Evolutionary conservation across 768 basidiomycete species (phyloP).

Genomic region (Crucibulum laeve): DNA sequence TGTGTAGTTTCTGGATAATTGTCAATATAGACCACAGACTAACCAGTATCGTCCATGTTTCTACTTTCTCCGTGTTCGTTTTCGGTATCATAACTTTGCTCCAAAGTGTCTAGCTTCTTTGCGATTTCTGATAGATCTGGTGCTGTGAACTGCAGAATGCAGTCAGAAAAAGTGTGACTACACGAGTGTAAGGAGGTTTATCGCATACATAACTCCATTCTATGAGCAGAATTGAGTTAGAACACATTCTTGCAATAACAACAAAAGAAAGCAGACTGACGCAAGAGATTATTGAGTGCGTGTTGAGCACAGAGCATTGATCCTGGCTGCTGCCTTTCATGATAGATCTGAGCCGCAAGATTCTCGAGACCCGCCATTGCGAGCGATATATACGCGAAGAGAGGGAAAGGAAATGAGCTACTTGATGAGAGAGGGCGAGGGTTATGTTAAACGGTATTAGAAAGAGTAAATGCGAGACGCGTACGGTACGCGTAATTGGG

Average conservation of each 20-base stretch:
- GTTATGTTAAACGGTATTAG: too few species aligned
- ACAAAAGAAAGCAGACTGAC: conserved; percentile 36
- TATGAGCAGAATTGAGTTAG: conserved; percentile 13
- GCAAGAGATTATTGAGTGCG: conserved; percentile 76
- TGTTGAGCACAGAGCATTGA: conserved; percentile 89
- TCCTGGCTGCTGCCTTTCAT: conserved; percentile 72
- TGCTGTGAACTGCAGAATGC: conserved; percentile 58
- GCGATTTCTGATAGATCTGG: conserved; percentile 79
- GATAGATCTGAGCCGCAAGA: conserved; percentile 60
- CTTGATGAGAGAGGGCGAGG: not conserved
- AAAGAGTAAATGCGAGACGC: too few species aligned
- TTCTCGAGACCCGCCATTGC: conserved; percentile 57
- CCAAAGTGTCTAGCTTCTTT: conserved; percentile 59
- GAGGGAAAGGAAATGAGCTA: not conserved
- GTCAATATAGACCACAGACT: conserved; percentile 1
- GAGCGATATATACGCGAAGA: not conserved
- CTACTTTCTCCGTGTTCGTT: conserved; percentile 43
- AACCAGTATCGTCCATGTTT: conserved; percentile 94
- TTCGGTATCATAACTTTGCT: conserved; percentile 51
- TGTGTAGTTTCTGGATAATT: conserved; percentile 2
- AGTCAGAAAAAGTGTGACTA: not conserved
- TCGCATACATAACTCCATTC: conserved; percentile 40
- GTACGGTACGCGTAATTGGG: too few species aligned
- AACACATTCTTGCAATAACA: conserved; percentile 4
- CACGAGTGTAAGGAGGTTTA: not conserved